Percentiles rank a stretch among this genome's conserved stretches.
Conservation (phyloP, 1,284 basidiomycete genomes). For the Malassezia nana region DNA sequence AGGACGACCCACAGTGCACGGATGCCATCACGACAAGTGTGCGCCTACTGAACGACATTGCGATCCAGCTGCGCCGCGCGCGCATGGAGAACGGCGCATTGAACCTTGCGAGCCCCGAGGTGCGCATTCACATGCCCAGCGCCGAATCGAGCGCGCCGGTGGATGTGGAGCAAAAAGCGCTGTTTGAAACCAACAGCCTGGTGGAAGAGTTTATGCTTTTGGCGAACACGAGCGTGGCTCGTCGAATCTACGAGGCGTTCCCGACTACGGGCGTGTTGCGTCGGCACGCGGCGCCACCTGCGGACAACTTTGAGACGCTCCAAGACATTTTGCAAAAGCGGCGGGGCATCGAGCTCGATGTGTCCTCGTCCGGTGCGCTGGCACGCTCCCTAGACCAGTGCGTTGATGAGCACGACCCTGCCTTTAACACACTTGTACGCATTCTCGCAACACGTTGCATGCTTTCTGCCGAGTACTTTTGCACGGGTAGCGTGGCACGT, state of each 20-base stretch:
- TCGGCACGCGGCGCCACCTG: constrained; percentile 85
- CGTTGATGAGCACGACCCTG: constrained; percentile 56
- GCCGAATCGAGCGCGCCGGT: constrained; percentile 87
- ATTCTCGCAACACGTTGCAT: constrained; percentile 99
- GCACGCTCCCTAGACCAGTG: constrained; percentile 81
- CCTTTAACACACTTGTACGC: constrained; percentile 92
- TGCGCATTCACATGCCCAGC: constrained; percentile 85
- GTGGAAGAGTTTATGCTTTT: constrained; percentile 99
- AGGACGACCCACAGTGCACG: constrained; percentile 69
- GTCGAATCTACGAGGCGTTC: constrained; percentile 83
- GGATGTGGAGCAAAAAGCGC: constrained; percentile 91
- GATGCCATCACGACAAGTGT: constrained; percentile 82
- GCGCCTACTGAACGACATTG: constrained; percentile 77
- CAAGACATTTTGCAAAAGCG: constrained; percentile 84
- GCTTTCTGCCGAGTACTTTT: constrained; percentile 97
- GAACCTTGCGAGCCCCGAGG: constrained; percentile 92
- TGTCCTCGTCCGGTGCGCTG: constrained; percentile 81
- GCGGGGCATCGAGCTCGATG: constrained; percentile 74
- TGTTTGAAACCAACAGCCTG: constrained; percentile 84
- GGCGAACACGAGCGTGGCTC: constrained; percentile 88
- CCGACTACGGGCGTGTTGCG: constrained; percentile 89
- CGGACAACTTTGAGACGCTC: constrained; percentile 87
- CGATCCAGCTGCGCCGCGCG: constrained; percentile 71
- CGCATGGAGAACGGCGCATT: constrained; percentile 90
- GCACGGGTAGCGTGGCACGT: constrained; percentile 79